Conservation (phyloP, 2,329 filamentous ascomycete genomes). For the Bipolaris gigantea region DNA sequence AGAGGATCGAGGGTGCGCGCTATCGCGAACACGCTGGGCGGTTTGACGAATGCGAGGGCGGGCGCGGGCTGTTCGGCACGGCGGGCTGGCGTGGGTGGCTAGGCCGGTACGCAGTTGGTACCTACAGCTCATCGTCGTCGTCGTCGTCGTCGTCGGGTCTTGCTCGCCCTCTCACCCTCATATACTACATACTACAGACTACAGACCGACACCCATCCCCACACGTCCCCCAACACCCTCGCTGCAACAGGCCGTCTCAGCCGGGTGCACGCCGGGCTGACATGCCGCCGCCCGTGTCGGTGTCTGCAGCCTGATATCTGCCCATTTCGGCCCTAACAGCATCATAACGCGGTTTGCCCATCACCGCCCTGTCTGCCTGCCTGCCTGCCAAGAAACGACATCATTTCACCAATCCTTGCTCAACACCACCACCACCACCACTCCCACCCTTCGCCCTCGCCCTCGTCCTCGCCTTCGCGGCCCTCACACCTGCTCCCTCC, state of each 20-base stretch:
- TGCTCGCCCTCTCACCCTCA: background rate
- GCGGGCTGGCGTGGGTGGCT: conserved; percentile 18
- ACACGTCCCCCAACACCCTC: background rate
- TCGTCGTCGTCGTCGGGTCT: background rate
- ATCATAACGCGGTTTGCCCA: conserved; percentile 15
- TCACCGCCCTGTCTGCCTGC: conserved; percentile 14
- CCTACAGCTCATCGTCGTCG: background rate
- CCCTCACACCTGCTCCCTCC: conserved; percentile 4
- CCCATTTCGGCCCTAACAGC: conserved; percentile 25
- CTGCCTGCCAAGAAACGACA: conserved; percentile 29
- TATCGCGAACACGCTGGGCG: background rate
- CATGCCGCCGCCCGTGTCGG: conserved; percentile 9
- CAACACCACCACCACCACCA: conserved; percentile 13
- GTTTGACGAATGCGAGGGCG: conserved; percentile 16
- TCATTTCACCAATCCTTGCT: conserved; percentile 23
- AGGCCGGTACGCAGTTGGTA: background rate
- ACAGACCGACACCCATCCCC: background rate
- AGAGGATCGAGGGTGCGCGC: background rate
- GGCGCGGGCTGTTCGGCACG: conserved; percentile 19
- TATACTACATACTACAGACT: background rate
- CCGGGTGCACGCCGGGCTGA: conserved; percentile 19
- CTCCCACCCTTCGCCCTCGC: background rate
- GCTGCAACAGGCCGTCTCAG: conserved; percentile 1
- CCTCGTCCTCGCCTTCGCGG: conserved; percentile 1
- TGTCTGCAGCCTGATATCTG: conserved; percentile 8